These are phyloP conservation scores for Talaromyces thailandensis DNA, from an alignment of 495 filamentous ascomycete genomes.

Conservation along the genomic window DNA sequence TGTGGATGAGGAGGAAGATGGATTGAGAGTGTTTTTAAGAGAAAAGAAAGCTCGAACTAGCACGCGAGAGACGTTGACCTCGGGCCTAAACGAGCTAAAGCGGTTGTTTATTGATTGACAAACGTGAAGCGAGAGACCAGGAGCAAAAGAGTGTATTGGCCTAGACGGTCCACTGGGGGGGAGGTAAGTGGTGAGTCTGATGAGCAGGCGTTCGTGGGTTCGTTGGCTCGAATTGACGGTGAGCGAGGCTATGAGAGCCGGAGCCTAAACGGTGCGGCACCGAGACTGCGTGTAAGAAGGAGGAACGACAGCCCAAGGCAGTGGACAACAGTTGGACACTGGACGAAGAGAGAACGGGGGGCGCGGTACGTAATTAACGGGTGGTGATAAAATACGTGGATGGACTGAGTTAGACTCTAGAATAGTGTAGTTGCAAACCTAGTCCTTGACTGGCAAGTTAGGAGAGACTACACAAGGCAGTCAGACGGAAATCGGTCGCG, in stretches of 20 bases:
- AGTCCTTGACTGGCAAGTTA: background rate
- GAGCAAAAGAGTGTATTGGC: conserved; percentile 2
- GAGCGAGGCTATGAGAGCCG: background rate
- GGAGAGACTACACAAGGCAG: background rate
- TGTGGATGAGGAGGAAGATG: background rate
- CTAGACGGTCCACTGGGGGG: background rate
- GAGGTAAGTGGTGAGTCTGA: background rate
- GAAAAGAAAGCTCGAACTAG: background rate
- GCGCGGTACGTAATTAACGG: conserved; percentile 1
- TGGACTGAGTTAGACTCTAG: background rate
- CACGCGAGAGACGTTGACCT: background rate
- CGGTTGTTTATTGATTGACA: background rate
- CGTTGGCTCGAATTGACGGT: conserved; percentile 5
- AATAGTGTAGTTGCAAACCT: background rate
- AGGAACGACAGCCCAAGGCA: background rate
- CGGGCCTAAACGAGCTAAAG: background rate
- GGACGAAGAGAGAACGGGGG: background rate
- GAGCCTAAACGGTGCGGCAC: background rate
- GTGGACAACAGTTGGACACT: background rate
- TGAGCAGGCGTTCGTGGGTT: conserved; percentile 1
- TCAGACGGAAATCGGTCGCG: background rate
- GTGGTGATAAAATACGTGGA: background rate
- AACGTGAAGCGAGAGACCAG: conserved; percentile 1
- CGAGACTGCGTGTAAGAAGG: background rate
- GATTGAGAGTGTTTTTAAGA: background rate